phyloP scores from a whole-genome alignment of 768 basidiomycete species.

The Phaffia australis region DNA sequence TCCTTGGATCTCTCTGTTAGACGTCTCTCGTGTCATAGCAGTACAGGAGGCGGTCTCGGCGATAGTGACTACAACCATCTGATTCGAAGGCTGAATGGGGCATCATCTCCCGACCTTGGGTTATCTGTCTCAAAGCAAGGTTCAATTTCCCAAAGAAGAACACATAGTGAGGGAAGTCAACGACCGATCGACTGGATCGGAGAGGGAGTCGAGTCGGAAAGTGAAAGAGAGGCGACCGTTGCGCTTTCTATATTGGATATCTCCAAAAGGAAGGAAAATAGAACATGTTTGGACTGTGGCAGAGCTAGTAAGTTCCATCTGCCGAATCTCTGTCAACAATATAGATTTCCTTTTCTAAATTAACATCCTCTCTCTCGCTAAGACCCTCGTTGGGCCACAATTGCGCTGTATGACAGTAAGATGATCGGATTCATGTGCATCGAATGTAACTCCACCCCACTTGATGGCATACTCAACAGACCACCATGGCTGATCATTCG shows the following conservation, averaged over 20 bases:
- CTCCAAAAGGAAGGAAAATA: neutral
- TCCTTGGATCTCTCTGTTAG: neutral
- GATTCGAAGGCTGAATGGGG: too few relatives aligned
- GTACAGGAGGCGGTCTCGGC: neutral
- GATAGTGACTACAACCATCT: too few relatives aligned
- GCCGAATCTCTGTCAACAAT: too few relatives aligned
- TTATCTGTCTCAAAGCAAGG: neutral
- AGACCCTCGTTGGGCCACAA: conserved; percentile 22
- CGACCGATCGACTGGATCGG: neutral
- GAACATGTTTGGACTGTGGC: conserved; percentile 14
- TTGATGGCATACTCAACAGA: neutral
- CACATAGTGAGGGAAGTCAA: conserved; percentile 9
- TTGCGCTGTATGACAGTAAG: conserved; percentile 5
- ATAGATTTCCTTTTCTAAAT: too few relatives aligned
- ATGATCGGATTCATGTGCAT: conserved; percentile 21
- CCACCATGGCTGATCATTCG: neutral
- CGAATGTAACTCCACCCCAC: conserved; percentile 1
- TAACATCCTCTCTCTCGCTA: neutral
- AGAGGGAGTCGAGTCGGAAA: neutral
- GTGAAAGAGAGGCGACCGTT: neutral
- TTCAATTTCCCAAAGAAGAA: conserved; percentile 3
- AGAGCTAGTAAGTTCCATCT: conserved; percentile 12
- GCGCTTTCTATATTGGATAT: conserved; percentile 7
- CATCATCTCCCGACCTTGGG: too few relatives aligned
- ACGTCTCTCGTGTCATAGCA: neutral